Evolutionary conservation across 2,329 filamentous ascomycete species (phyloP).

Genomic region (Ophiocordyceps camponoti-saundersi): DNA sequence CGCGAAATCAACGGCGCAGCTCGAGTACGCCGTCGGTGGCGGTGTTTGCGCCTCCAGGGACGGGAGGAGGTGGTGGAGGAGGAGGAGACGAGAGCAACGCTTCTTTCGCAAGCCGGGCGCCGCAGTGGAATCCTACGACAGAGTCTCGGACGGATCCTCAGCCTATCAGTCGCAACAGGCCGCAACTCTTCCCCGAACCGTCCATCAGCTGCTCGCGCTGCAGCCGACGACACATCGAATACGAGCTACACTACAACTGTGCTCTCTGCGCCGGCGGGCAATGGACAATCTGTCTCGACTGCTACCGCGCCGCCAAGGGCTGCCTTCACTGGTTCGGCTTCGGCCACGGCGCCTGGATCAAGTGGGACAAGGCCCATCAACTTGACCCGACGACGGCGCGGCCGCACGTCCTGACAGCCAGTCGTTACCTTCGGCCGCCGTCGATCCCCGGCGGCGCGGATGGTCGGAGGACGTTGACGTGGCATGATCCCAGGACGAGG

Average conservation of each 20-base stretch:
- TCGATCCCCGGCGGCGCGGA: constrained; percentile 32
- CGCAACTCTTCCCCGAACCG: constrained; percentile 49
- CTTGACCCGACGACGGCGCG: constrained; percentile 22
- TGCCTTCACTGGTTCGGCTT: constrained; percentile 86
- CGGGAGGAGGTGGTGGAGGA: constrained; percentile 6
- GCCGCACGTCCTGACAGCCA: constrained; percentile 41
- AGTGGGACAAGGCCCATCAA: constrained; percentile 40
- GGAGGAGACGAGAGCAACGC: constrained; percentile 8
- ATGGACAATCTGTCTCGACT: constrained; percentile 66
- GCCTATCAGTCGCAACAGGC: constrained; percentile 14
- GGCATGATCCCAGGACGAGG: constrained; percentile 48
- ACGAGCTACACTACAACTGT: constrained; percentile 77
- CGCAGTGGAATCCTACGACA: constrained; percentile 8
- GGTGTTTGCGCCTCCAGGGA: constrained; percentile 7
- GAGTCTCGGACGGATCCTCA: constrained; percentile 10
- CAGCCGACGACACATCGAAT: constrained; percentile 55
- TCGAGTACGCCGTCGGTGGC: constrained; percentile 18
- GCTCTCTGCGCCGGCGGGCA: constrained; percentile 48
- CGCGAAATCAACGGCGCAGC: constrained; percentile 26
- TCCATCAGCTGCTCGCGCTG: constrained; percentile 60
- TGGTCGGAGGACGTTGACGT: constrained; percentile 40
- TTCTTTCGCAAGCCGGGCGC: constrained; percentile 20
- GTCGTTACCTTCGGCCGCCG: constrained; percentile 36
- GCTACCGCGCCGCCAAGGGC: constrained; percentile 61
- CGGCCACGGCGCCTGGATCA: constrained; percentile 50